Conservation (phyloP, 2,329 filamentous ascomycete species). For the Didymellaceae sp. region DNA sequence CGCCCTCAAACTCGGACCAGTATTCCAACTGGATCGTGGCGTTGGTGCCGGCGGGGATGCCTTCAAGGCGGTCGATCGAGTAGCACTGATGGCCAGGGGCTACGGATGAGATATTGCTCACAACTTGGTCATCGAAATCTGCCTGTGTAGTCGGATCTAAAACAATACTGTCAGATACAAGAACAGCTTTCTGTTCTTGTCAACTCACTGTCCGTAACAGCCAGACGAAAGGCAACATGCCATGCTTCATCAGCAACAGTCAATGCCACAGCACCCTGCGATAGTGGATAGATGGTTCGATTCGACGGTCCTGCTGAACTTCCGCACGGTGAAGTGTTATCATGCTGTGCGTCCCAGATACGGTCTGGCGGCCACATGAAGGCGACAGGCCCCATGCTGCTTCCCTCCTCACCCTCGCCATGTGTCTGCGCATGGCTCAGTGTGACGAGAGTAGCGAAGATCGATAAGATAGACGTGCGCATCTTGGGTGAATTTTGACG, state of each 20-base stretch:
- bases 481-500: slow-evolving; percentile 7
- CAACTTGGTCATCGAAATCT: slow-evolving; percentile 50
- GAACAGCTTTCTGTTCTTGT: neutral
- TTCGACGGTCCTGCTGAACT: slow-evolving; percentile 56
- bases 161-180: neutral
- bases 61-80: slow-evolving; percentile 44
- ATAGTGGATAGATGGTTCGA: slow-evolving; percentile 64
- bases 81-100: slow-evolving; percentile 56
- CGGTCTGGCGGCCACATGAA: slow-evolving; percentile 68
- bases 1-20: slow-evolving; percentile 50
- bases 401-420: slow-evolving; percentile 38
- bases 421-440: slow-evolving; percentile 28
- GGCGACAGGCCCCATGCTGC: slow-evolving; percentile 62
- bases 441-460: slow-evolving; percentile 4
- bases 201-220: slow-evolving; percentile 57
- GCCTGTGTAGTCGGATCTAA: slow-evolving; percentile 48
- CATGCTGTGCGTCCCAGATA: slow-evolving; percentile 60
- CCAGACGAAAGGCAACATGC: slow-evolving; percentile 61
- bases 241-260: slow-evolving; percentile 65
- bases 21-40: slow-evolving; percentile 57
- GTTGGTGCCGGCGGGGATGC: slow-evolving; percentile 49
- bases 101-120: slow-evolving; percentile 48
- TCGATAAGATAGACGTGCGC: slow-evolving; percentile 5
- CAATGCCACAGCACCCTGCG: slow-evolving; percentile 62
- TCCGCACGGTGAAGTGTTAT: slow-evolving; percentile 66